A percentile compares a stretch with the other conserved stretches of the same genome.
These are phyloP conservation scores for Rhodotorula sp. DNA, from an alignment of 1,284 basidiomycete species.

Conservation along the genomic window DNA sequence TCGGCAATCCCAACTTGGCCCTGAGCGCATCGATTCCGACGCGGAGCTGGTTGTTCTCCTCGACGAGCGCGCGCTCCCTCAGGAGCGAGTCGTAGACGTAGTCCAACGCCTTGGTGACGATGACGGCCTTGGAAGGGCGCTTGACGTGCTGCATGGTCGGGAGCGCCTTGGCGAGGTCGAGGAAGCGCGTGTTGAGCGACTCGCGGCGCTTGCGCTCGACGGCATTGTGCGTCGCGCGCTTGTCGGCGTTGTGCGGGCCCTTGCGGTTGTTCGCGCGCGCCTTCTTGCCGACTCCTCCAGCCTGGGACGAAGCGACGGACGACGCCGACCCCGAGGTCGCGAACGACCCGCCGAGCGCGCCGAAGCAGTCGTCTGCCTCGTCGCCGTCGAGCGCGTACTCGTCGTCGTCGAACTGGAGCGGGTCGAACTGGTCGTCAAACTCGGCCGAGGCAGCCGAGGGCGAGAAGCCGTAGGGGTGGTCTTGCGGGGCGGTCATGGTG, in stretches of 20 bases:
- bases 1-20: constrained; percentile 36
- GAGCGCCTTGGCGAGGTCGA: constrained; percentile 80
- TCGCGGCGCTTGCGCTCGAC: constrained; percentile 87
- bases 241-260: constrained; percentile 63
- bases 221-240: constrained; percentile 89
- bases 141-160: constrained; percentile 85
- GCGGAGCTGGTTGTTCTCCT: constrained; percentile 43
- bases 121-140: constrained; percentile 87
- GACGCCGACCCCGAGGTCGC: background rate
- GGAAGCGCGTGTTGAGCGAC: constrained; percentile 83
- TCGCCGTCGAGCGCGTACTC: constrained; percentile 12
- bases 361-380: constrained; percentile 6
- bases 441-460: constrained; percentile 23
- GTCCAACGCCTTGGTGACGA: constrained; percentile 70
- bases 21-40: constrained; percentile 41
- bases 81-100: constrained; percentile 42
- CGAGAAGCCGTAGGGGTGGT: constrained; percentile 27
- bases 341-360: background rate
- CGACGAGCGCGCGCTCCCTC: constrained; percentile 38
- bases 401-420: constrained; percentile 23
- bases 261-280: constrained; percentile 29
- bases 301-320: background rate
- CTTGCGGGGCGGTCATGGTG: constrained; percentile 28
- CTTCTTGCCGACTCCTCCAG: constrained; percentile 7
- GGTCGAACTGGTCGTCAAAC: constrained; percentile 28